A percentile compares a stretch with the other conserved stretches of the same genome.
phyloP scores from a whole-genome alignment of 78 protist species.

The Polysphondylium violaceum region DNA sequence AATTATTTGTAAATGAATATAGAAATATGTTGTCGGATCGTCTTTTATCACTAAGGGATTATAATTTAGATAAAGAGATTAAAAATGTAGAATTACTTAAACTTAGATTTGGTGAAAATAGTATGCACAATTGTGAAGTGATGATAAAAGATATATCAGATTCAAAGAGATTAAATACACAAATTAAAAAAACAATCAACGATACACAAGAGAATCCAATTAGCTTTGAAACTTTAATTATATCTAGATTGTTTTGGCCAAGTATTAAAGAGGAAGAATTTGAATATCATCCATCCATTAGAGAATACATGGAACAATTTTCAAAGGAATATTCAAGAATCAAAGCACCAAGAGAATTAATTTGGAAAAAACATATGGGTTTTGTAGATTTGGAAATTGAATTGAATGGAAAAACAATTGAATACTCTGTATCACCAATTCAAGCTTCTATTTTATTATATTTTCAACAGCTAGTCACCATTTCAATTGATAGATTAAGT shows the following conservation, averaged over 20 bases:
- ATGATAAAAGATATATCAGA: conserved; percentile 92
- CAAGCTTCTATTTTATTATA: conserved; percentile 75
- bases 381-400: conserved; percentile 76
- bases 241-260: conserved; percentile 90
- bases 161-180: conserved; percentile 80
- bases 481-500: conserved; percentile 19
- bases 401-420: conserved; percentile 19
- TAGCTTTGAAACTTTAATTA: conserved; percentile 34
- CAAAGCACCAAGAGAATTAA: conserved; percentile 87
- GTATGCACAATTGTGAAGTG: conserved; percentile 84
- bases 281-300: conserved; percentile 31
- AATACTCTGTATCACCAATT: conserved; percentile 72
- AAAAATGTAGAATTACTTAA: conserved; percentile 87
- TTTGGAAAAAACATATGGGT: conserved; percentile 86
- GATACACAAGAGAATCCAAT: not conserved
- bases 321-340: conserved; percentile 52
- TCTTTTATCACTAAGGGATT: conserved; percentile 40
- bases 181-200: not conserved
- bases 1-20: conserved; percentile 86
- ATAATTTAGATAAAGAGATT: conserved; percentile 28
- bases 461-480: conserved; percentile 14
- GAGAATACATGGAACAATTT: conserved; percentile 47
- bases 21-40: conserved; percentile 83
- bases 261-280: conserved; percentile 52
- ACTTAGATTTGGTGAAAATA: conserved; percentile 91